A percentile compares a stretch with the other conserved stretches of the same genome.
Evolutionary conservation across 805 yeast species (phyloP).

Genomic region (Candida krabiensis): DNA sequence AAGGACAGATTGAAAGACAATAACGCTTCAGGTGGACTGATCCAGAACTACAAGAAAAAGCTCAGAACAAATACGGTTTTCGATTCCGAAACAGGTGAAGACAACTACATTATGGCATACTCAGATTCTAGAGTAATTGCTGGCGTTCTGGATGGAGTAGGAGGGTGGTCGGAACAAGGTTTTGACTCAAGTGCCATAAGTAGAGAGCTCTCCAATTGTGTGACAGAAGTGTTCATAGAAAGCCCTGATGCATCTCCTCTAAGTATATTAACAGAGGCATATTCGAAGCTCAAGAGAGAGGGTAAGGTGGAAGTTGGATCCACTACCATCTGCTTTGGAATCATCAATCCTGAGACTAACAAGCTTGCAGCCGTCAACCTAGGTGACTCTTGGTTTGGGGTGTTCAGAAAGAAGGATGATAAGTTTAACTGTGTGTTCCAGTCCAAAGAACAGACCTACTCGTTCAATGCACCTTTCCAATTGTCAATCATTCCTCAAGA

Average conservation of each 20-base stretch:
- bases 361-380: constrained; percentile 67
- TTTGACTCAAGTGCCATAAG: constrained; percentile 87
- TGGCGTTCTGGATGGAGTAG: constrained; percentile 97
- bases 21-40: constrained; percentile 27
- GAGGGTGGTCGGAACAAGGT: constrained; percentile 95
- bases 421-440: constrained; percentile 52
- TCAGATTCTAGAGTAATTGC: constrained; percentile 49
- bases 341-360: constrained; percentile 54
- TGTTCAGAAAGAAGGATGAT: constrained; percentile 51
- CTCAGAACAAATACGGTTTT: constrained; percentile 22
- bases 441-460: constrained; percentile 78
- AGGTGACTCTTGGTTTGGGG: constrained; percentile 95
- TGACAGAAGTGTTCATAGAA: constrained; percentile 39
- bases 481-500: constrained; percentile 77
- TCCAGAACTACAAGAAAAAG: constrained; percentile 25
- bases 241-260: constrained; percentile 37
- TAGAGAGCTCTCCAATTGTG: constrained; percentile 66
- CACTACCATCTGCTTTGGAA: constrained; percentile 88
- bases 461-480: constrained; percentile 91
- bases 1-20: constrained; percentile 58
- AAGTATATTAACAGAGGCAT: constrained; percentile 56
- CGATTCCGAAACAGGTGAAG: constrained; percentile 74
- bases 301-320: constrained; percentile 84
- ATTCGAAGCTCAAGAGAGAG: constrained; percentile 47
- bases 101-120: constrained; percentile 59